Evolutionary conservation across 257 asterid species (phyloP).

Genomic region (Solanum chiquidenum): DNA sequence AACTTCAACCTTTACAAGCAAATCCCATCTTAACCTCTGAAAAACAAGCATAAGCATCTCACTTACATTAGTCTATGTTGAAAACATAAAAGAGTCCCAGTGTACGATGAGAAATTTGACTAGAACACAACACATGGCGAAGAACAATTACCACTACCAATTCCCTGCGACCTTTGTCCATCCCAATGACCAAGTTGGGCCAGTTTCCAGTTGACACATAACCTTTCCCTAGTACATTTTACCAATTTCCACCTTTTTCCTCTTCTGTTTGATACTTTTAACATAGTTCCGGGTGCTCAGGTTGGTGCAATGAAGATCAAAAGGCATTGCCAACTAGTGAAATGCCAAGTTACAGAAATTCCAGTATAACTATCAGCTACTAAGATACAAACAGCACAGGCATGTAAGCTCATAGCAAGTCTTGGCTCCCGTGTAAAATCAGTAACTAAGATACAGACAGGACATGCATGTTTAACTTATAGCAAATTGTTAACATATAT

Average conservation of each 20-base stretch:
- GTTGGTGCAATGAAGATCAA: background rate
- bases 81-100: background rate
- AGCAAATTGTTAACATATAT: background rate
- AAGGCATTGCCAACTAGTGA: background rate
- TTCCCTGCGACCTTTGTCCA: background rate
- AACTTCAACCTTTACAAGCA: background rate
- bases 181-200: background rate
- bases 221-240: background rate
- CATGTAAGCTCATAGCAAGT: background rate
- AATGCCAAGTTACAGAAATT: background rate
- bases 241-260: background rate
- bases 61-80: background rate
- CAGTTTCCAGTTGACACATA: background rate
- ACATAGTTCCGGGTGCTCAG: background rate
- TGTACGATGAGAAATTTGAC: background rate
- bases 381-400: background rate
- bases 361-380: background rate
- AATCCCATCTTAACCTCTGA: background rate
- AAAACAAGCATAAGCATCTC: background rate
- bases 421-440: background rate
- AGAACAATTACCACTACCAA: background rate
- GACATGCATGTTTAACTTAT: background rate
- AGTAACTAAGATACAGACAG: background rate
- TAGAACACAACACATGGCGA: background rate
- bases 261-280: background rate